These are phyloP conservation scores for Camellia sinensis DNA, from an alignment of 148 eudicot genomes.

Conservation along the genomic window DNA sequence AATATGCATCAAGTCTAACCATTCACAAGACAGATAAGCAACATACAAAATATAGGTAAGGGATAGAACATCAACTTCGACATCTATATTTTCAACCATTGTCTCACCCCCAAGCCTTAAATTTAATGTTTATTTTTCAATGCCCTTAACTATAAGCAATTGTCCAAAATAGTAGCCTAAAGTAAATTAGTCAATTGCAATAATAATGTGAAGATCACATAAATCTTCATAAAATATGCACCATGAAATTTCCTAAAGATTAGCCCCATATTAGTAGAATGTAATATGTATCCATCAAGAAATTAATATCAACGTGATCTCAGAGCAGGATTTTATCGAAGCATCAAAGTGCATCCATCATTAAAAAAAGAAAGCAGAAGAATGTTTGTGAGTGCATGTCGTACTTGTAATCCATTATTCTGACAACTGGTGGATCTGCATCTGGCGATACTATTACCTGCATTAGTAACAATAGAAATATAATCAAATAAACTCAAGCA, in stretches of 20 bases:
- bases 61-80: not conserved
- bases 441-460: constrained; percentile 88
- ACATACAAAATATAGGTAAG: not conserved
- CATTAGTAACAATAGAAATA: constrained; percentile 9
- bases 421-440: constrained; percentile 93
- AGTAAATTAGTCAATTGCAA: not conserved
- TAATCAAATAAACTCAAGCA: constrained; percentile 16
- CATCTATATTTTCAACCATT: not conserved
- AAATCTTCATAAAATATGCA: not conserved
- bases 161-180: not conserved
- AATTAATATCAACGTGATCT: not conserved
- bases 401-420: constrained; percentile 88
- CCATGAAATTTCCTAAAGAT: not conserved
- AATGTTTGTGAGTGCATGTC: constrained; percentile 16
- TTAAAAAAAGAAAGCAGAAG: not conserved
- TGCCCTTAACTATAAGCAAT: not conserved
- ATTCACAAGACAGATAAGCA: not conserved
- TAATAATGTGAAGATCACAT: not conserved
- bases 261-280: not conserved
- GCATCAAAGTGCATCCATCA: not conserved
- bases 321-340: not conserved
- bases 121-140: not conserved
- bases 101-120: not conserved
- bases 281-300: not conserved
- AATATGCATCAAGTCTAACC: not conserved